Base-by-base conservation (phyloP, 2,329 filamentous ascomycete genomes). In the Paraconiothyrium brasiliense region DNA sequence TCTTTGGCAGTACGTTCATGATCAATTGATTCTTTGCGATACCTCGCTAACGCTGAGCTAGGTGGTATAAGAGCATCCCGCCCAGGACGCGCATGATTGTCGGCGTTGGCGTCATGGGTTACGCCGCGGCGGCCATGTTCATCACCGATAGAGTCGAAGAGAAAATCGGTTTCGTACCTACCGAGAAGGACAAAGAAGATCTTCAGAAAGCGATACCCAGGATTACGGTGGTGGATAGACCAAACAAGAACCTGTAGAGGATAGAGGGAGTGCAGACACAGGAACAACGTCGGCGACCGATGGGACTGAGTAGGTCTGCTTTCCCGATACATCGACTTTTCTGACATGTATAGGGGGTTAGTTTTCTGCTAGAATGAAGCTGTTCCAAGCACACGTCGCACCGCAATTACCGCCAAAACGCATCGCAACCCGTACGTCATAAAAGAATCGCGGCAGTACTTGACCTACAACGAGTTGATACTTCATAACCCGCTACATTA, bases 91-190 rank as follows among this genome's bases (percentile, higher is more conserved):
- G 91, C 59, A 80, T 92, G 46, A 80, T 89, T 51, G 84, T 97
- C 65, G 94, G 94, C 68, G 76, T 88, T 52, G 90, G 89, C 69
- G 80, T 97, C 67, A 87, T 97, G 73, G 87, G 87, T 37, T 97
- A 93, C 87, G 92, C 92, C 14, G 81, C 83, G 44, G 81, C 88
- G 44, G 94, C 92, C 16, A 84, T 95, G n/a, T 89, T 90, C 74
- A 74, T 92, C 20, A 88, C 90, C 5, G 91, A 94, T 73, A 84
- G 84, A 60, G 88, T 90, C 16, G 93, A 94, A 79, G 86, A 91
- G 74, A 88, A 85, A 46, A 85, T 94, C 63, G 91, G 91, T 7
- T 86, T 92, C 77, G 88, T 86, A 43, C 87, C 93, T 1, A 90
- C 88, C 0, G 88, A 92, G 64, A 83, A 90, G 72, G 93, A 97